Evolutionary conservation across 176 grass and related monocot genomes (phyloP).

Genomic region (Typha latifolia): DNA sequence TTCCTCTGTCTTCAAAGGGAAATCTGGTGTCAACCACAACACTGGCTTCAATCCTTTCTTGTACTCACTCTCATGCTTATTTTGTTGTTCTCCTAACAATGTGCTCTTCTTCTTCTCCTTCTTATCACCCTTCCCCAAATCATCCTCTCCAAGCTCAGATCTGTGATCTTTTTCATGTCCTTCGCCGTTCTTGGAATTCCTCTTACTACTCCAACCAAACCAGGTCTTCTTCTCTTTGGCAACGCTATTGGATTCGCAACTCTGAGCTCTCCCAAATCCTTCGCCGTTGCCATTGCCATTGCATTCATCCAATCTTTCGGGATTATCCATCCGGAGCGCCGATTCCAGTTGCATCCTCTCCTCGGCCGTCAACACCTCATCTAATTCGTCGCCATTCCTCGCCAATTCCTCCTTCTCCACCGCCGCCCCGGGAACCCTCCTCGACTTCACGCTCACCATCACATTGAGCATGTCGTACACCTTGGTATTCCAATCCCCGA

Average conservation of each 20-base stretch:
- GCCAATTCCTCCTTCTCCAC: slow-evolving; percentile 41
- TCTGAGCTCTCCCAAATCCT: slow-evolving; percentile 38
- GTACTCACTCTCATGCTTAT: slow-evolving; percentile 76
- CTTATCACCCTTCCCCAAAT: slow-evolving; percentile 37
- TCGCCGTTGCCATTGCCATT: slow-evolving; percentile 17
- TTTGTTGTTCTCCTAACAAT: slow-evolving; percentile 25
- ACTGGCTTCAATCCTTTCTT: slow-evolving; percentile 87
- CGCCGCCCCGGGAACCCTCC: slow-evolving; percentile 78
- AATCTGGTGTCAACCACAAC: slow-evolving; percentile 85
- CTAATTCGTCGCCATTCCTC: slow-evolving; percentile 25
- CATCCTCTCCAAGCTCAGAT: slow-evolving; percentile 40
- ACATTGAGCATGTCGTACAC: slow-evolving; percentile 88
- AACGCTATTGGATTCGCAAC: slow-evolving; percentile 31
- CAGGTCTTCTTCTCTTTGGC: slow-evolving; percentile 77
- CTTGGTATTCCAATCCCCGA: slow-evolving; percentile 89
- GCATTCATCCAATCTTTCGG: slow-evolving; percentile 39
- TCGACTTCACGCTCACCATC: slow-evolving; percentile 76
- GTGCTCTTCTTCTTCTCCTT: slow-evolving; percentile 52
- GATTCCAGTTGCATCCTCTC: slow-evolving; percentile 95
- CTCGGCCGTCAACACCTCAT: slow-evolving; percentile 72
- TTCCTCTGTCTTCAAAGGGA: slow-evolving; percentile 91
- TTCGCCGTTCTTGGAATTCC: slow-evolving; percentile 32
- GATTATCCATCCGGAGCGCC: slow-evolving; percentile 50
- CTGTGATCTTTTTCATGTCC: slow-evolving; percentile 36
- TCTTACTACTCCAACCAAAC: slow-evolving; percentile 80